A percentile compares a stretch with the other conserved stretches of the same genome.
phyloP scores from a whole-genome alignment of 2,329 filamentous ascomycete species.

The Lasiodiplodia sp. region DNA sequence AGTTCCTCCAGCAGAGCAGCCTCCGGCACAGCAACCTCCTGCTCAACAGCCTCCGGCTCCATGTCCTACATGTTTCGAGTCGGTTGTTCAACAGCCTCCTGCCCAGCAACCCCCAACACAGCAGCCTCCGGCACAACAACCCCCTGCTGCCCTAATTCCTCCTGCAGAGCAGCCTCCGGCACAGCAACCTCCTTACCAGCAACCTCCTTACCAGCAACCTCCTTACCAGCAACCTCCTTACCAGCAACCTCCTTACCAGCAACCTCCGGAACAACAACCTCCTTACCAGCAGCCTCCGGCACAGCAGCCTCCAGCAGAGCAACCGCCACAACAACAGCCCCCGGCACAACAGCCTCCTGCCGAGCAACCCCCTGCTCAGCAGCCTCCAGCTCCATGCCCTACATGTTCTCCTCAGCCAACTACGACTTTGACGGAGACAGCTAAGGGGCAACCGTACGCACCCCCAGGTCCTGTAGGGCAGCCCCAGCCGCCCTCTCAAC shows the following conservation, averaged over 20 bases:
- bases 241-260: not conserved
- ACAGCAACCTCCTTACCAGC: not conserved
- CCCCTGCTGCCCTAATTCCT: not conserved
- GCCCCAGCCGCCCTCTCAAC: not conserved
- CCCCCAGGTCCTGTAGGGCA: not conserved
- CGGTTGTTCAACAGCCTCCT: not conserved
- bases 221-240: not conserved
- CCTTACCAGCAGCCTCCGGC: not conserved
- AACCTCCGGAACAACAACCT: not conserved
- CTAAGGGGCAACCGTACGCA: no score
- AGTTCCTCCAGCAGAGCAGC: no score
- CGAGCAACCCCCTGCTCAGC: not conserved
- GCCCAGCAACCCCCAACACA: not conserved
- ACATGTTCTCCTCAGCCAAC: not conserved
- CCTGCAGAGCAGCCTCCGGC: not conserved
- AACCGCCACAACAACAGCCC: not conserved
- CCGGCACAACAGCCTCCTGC: not conserved
- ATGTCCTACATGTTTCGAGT: no score
- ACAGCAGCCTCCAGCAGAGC: not conserved
- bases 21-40: not conserved
- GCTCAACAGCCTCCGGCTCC: not conserved
- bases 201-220: not conserved
- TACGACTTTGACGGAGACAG: not conserved
- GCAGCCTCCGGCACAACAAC: not conserved
- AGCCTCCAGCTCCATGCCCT: not conserved